A percentile compares a stretch with the other conserved stretches of the same genome.
These are phyloP conservation scores for Tolypocladium amazonense DNA, from an alignment of 2,329 filamentous ascomycete genomes.

Conservation along the genomic window DNA sequence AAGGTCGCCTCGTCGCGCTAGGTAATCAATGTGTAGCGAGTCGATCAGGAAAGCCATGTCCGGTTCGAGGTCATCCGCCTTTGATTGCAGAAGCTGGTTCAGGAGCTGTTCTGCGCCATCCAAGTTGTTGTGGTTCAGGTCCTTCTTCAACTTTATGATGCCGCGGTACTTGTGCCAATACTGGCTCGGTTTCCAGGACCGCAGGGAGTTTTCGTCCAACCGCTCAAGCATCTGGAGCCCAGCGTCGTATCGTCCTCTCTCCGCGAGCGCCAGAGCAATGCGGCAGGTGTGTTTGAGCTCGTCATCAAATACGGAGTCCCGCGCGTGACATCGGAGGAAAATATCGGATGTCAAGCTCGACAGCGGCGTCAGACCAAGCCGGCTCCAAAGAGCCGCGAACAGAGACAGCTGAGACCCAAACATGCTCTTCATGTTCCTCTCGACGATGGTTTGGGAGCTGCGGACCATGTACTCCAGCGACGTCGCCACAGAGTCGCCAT, in stretches of 20 bases:
- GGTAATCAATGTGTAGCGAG: conserved; percentile 39
- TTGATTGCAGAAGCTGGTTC: conserved; percentile 41
- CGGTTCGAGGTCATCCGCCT: conserved; percentile 37
- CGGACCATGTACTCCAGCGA: conserved; percentile 73
- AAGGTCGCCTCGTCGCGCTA: conserved; percentile 36
- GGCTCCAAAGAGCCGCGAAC: conserved; percentile 61
- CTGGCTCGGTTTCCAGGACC: conserved; percentile 69
- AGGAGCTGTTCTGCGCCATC: conserved; percentile 39
- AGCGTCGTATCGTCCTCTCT: conserved; percentile 59
- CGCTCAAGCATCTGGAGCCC: conserved; percentile 36
- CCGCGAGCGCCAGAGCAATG: conserved; percentile 48
- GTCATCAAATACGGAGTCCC: conserved; percentile 57
- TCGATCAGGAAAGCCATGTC: conserved; percentile 42
- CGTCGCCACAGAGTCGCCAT: conserved; percentile 52
- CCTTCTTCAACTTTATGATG: conserved; percentile 53
- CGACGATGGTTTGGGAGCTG: conserved; percentile 72
- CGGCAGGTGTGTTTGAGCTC: conserved; percentile 64
- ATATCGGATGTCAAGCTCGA: conserved; percentile 57
- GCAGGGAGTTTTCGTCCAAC: conserved; percentile 49
- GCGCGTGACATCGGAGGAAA: conserved; percentile 62
- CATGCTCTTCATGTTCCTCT: conserved; percentile 61
- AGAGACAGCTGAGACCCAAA: conserved; percentile 67
- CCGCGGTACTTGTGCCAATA: conserved; percentile 58
- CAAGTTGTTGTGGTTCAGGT: conserved; percentile 45
- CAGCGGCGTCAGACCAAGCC: conserved; percentile 53